These are phyloP conservation scores for Apiotrichum brassicae DNA, from an alignment of 1,284 basidiomycete species.

Conservation along the genomic window DNA sequence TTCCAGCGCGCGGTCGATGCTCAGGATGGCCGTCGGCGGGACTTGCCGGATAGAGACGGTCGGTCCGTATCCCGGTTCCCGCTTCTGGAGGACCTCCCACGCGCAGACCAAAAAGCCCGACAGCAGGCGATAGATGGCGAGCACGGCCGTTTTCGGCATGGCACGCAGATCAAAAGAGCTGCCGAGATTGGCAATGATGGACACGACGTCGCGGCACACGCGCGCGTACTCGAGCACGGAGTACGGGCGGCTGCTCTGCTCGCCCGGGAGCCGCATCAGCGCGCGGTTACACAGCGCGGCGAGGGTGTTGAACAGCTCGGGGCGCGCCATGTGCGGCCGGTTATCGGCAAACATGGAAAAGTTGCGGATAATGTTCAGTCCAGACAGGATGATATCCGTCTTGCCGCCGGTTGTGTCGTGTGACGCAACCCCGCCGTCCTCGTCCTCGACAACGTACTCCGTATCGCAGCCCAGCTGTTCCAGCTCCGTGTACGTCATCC, in stretches of 20 bases:
- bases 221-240: conserved; percentile 65
- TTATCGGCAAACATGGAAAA: conserved; percentile 72
- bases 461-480: conserved; percentile 81
- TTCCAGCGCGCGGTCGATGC: conserved; percentile 60
- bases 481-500: conserved; percentile 74
- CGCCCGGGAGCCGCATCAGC: conserved; percentile 48
- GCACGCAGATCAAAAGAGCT: conserved; percentile 49
- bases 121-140: conserved; percentile 60
- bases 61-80: conserved; percentile 47
- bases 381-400: conserved; percentile 60
- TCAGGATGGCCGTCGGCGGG: conserved; percentile 22
- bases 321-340: conserved; percentile 58
- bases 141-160: conserved; percentile 49
- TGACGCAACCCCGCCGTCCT: conserved; percentile 42
- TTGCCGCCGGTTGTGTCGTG: conserved; percentile 25
- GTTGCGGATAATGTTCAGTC: conserved; percentile 80
- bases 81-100: conserved; percentile 56
- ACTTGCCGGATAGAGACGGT: conserved; percentile 21
- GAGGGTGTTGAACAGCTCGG: conserved; percentile 60
- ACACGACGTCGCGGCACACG: conserved; percentile 70
- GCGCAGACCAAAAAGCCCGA: conserved; percentile 58
- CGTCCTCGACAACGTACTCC: conserved; percentile 61
- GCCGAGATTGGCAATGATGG: conserved; percentile 64
- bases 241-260: conserved; percentile 47
- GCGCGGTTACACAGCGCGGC: conserved; percentile 57